Percentiles rank a stretch among this genome's conserved stretches.
Evolutionary conservation across 2,329 filamentous ascomycete species (phyloP).

Genomic region (Seiridium unicorne): DNA sequence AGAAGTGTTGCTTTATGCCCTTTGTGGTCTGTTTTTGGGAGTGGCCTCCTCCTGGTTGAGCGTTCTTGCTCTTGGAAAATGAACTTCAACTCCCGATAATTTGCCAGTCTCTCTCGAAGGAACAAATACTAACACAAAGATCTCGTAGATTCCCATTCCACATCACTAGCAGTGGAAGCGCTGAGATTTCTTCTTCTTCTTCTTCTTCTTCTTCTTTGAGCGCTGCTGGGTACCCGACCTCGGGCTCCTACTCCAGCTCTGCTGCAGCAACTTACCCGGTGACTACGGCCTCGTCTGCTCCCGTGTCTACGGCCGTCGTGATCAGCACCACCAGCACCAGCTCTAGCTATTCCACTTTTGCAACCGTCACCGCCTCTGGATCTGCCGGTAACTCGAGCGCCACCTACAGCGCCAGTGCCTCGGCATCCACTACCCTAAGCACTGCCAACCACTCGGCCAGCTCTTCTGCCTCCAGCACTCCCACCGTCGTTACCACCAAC

Average conservation of each 20-base stretch:
- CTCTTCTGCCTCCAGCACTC: constrained; percentile 15
- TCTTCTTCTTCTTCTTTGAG: neutral
- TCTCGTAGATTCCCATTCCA: neutral
- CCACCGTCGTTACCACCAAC: constrained; percentile 19
- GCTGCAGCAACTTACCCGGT: too few relatives aligned
- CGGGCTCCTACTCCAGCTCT: constrained; percentile 10
- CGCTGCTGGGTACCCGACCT: neutral
- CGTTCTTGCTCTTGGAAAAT: too few relatives aligned
- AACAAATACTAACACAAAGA: neutral
- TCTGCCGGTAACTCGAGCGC: constrained; percentile 1
- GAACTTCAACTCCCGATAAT: too few relatives aligned
- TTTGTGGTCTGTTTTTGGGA: too few relatives aligned
- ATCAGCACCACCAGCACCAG: constrained; percentile 18
- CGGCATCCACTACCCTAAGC: constrained; percentile 22
- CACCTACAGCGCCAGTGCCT: constrained; percentile 19
- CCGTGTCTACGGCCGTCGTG: constrained; percentile 21
- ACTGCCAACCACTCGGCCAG: constrained; percentile 28
- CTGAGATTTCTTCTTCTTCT: neutral
- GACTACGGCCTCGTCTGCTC: constrained; percentile 15
- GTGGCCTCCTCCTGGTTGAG: too few relatives aligned
- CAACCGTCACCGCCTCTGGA: constrained; percentile 14
- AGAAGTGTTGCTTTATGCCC: too few relatives aligned
- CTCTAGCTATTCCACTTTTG: constrained; percentile 13
- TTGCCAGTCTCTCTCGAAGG: neutral
- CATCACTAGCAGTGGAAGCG: neutral